A percentile compares a stretch with the other conserved stretches of the same genome.
These are phyloP conservation scores for Blastobotrys capitulatus DNA, from an alignment of 1,139 yeast species.

Conservation along the genomic window DNA sequence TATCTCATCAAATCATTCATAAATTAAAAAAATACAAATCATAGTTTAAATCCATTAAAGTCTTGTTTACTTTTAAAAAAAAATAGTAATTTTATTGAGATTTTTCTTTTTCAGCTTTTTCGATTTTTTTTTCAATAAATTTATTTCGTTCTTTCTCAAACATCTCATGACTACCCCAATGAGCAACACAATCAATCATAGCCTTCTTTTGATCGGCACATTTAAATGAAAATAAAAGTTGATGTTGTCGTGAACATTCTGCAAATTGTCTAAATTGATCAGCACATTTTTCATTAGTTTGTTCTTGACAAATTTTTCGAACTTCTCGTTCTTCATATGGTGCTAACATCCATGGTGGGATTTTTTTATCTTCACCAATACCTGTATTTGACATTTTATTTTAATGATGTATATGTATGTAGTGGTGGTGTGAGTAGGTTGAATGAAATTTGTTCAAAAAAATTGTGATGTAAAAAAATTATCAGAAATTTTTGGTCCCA, in stretches of 20 bases:
- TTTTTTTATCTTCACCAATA: constrained; percentile 5
- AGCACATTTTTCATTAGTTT: constrained; percentile 69
- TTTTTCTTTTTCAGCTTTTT: not conserved
- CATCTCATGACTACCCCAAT: constrained; percentile 57
- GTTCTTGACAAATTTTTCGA: constrained; percentile 69
- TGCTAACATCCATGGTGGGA: constrained; percentile 80
- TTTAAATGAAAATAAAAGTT: constrained; percentile 51
- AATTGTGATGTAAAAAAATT: too few relatives aligned
- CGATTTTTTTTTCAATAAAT: constrained; percentile 26
- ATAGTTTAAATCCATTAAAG: too few relatives aligned
- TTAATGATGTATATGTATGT: too few relatives aligned
- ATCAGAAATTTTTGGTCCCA: too few relatives aligned
- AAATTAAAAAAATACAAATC: too few relatives aligned
- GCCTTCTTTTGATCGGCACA: constrained; percentile 55
- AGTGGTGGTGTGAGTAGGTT: too few relatives aligned
- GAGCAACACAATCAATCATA: constrained; percentile 66
- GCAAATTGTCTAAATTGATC: constrained; percentile 44
- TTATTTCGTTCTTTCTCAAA: constrained; percentile 61
- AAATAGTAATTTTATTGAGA: not conserved
- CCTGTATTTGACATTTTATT: not conserved
- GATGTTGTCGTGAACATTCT: constrained; percentile 49
- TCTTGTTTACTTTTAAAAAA: not conserved
- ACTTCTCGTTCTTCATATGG: constrained; percentile 83
- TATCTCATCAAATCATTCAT: too few relatives aligned
- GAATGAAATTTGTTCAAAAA: not conserved